phyloP scores from a whole-genome alignment of 768 basidiomycete species.

The Auriculariales sp. region DNA sequence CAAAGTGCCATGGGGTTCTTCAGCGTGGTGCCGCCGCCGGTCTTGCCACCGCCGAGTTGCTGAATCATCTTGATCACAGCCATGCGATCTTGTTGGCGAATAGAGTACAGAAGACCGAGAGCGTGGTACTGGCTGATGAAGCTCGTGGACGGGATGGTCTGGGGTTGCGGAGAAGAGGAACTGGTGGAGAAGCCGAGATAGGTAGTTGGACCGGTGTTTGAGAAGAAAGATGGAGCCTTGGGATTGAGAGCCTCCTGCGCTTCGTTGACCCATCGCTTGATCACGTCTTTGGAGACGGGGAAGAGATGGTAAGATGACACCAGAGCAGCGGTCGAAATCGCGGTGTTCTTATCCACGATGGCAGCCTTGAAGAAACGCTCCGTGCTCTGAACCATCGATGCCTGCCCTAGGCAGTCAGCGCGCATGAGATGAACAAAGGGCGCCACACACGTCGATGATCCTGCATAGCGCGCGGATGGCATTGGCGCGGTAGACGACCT shows the following conservation, averaged over 20 bases:
- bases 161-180: conserved; percentile 38
- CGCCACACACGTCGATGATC: conserved; percentile 84
- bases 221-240: conserved; percentile 56
- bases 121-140: conserved; percentile 96
- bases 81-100: conserved; percentile 97
- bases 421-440: neutral
- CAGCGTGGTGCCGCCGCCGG: conserved; percentile 67
- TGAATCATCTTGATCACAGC: conserved; percentile 99
- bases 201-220: conserved; percentile 27
- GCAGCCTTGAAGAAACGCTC: conserved; percentile 99
- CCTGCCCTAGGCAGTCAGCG: conserved; percentile 21
- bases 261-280: conserved; percentile 99
- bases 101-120: conserved; percentile 81
- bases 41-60: conserved; percentile 82
- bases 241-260: conserved; percentile 91
- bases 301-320: conserved; percentile 96
- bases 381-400: conserved; percentile 98
- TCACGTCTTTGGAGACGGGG: conserved; percentile 86
- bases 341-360: conserved; percentile 91
- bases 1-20: conserved; percentile 96
- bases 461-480: conserved; percentile 91
- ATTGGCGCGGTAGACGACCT: conserved; percentile 96
- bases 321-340: conserved; percentile 90
- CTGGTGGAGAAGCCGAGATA: conserved; percentile 61
- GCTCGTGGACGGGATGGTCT: conserved; percentile 76